Conservation (phyloP, 345 rosid species). For the Raphanus sativus region DNA sequence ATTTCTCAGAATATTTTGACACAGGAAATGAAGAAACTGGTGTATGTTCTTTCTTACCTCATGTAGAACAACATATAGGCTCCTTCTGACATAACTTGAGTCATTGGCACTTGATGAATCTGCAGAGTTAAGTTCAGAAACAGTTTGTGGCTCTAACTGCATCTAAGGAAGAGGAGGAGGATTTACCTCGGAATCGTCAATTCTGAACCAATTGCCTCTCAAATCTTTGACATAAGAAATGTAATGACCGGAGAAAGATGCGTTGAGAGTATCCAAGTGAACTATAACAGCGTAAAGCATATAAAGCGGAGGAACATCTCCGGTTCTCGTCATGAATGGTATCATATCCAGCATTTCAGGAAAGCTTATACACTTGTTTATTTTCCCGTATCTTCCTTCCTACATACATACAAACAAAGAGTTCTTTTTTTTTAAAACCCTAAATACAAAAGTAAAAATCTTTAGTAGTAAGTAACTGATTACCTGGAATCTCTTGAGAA, state of each 20-base stretch:
- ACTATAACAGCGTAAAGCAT: constrained; percentile 76
- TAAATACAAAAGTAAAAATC: background rate
- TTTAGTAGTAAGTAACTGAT: too few relatives aligned
- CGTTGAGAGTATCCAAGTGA: constrained; percentile 79
- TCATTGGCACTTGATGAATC: constrained; percentile 69
- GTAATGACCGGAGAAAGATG: constrained; percentile 83
- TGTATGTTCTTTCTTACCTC: constrained; percentile 55
- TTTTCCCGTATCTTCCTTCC: constrained; percentile 82
- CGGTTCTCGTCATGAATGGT: constrained; percentile 72
- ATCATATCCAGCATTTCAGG: constrained; percentile 85
- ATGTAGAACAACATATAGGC: constrained; percentile 86
- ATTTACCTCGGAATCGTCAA: constrained; percentile 78
- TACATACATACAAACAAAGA: constrained; percentile 37
- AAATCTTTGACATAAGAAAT: constrained; percentile 72
- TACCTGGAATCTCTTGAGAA: constrained; percentile 88
- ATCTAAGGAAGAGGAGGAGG: background rate
- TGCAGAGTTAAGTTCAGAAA: constrained; percentile 31
- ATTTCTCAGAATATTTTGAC: background rate
- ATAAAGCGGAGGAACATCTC: constrained; percentile 75
- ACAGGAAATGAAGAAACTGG: background rate
- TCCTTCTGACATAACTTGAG: constrained; percentile 93
- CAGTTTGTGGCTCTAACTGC: background rate
- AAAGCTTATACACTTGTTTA: constrained; percentile 70
- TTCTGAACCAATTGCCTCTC: constrained; percentile 73
- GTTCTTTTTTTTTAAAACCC: too few relatives aligned